These are phyloP conservation scores for Russula sp. DNA, from an alignment of 768 basidiomycete species.

Conservation along the genomic window DNA sequence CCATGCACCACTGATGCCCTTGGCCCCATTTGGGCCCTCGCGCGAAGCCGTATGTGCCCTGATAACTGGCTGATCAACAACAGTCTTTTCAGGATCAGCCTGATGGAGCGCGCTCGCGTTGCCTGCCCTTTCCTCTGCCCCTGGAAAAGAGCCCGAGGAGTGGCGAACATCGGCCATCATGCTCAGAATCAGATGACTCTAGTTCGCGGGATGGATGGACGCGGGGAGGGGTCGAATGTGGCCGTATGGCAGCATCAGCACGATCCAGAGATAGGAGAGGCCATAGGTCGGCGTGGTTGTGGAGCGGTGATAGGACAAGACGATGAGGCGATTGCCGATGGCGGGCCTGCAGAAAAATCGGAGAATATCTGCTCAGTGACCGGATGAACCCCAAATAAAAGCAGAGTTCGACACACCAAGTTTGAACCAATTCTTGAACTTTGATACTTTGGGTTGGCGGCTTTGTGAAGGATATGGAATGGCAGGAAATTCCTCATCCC, in stretches of 20 bases:
- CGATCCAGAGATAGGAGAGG: not conserved
- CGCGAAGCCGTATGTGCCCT: conserved; percentile 20
- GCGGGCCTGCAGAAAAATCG: not conserved
- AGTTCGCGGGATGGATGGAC: conserved; percentile 12
- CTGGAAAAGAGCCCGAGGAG: conserved; percentile 26
- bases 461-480: not conserved
- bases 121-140: conserved; percentile 18
- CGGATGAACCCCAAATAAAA: not conserved
- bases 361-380: not conserved
- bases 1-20: not conserved
- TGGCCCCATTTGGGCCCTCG: conserved; percentile 6
- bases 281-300: conserved; percentile 1
- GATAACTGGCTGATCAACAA: conserved; percentile 17
- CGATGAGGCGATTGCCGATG: not conserved
- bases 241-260: not conserved
- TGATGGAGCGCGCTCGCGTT: conserved; percentile 1
- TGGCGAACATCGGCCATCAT: conserved; percentile 31
- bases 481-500: not conserved
- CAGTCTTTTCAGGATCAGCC: not conserved
- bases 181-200: conserved; percentile 20
- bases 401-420: not conserved
- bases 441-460: conserved; percentile 6
- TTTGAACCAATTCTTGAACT: conserved; percentile 14
- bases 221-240: conserved; percentile 22
- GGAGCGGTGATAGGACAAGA: conserved; percentile 7